Evolutionary conservation across 345 rosid species (phyloP), one percentile per base, ranked within the genome.

Genomic region (Raphanus raphanistrum): DNA sequence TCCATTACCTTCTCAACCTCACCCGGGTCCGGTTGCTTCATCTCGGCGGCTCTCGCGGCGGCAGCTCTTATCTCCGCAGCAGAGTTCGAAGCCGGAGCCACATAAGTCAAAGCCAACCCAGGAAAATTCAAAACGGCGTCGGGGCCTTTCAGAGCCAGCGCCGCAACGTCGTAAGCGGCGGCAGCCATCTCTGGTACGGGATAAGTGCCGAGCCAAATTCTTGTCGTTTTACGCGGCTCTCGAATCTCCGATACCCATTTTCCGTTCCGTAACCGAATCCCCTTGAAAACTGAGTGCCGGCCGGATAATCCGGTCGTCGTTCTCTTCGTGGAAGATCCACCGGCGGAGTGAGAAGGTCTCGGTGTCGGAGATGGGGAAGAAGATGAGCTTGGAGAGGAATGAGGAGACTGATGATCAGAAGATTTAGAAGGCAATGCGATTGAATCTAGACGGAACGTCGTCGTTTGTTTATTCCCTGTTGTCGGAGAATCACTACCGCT

Each of bases 191-290:
- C 93, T 17, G 92, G 87, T 2, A 86, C 87, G 1, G 89, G 84
- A 32, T 88, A 88, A 8, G 94, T 90, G 3, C 96, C 96, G 0
- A 90, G 82, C 96, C 96, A 90, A 11, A 89, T 85, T 6, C 96
- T 81, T 1, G 86, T 89, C 27, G 90, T 80, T 66, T 89, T 89
- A 68, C 90, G 89, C 25, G 96, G 96, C 85, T 89, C 90, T 29
- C 96, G 81, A 64, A 89, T 88, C 84, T 90, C 96, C 2, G 96
- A 90, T 0, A 90, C 96, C 90, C 91, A 85, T 87, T 89, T 84
- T 8, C 98, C 93, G 27, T 90, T 89, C 73, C 98, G 80, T 45
- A 81, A 71, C 54, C 98, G 76, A 32, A 93, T 83, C 4, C 97
- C 96, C 12, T 85, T 75, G 76, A 79, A 91, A 4, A 2, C 15